phyloP scores from a whole-genome alignment of 768 basidiomycete species.

The Lentinula lateritia region DNA sequence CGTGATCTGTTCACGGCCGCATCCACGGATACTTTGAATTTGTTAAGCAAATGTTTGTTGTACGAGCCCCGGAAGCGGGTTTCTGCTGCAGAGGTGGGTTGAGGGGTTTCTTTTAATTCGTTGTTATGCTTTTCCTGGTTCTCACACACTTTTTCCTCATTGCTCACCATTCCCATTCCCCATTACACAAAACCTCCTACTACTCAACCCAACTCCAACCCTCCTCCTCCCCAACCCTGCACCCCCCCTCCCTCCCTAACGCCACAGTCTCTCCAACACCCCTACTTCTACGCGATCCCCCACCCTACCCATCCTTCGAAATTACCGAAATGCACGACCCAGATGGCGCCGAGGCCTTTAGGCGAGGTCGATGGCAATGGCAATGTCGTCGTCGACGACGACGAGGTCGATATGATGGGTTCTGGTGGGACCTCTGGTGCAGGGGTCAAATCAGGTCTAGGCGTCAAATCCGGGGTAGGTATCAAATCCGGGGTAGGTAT shows the following conservation, averaged over 20 bases:
- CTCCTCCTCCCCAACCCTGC: no score
- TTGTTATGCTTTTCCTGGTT: no score
- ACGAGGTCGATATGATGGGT: constrained; percentile 6
- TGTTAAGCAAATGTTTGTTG: constrained; percentile 71
- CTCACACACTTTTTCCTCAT: no score
- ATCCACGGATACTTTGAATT: constrained; percentile 76
- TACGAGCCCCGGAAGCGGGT: constrained; percentile 87
- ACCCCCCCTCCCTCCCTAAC: no score
- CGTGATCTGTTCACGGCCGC: constrained; percentile 90
- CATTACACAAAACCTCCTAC: no score
- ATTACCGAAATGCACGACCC: constrained; percentile 68
- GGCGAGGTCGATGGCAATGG: constrained; percentile 79
- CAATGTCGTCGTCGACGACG: no score
- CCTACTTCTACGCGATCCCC: constrained; percentile 84
- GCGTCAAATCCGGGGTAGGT: no score
- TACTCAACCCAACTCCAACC: no score
- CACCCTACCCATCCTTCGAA: constrained; percentile 86
- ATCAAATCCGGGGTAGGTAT: constrained; percentile 44
- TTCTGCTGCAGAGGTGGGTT: constrained; percentile 67
- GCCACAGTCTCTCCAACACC: constrained; percentile 71
- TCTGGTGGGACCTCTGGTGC: no score
- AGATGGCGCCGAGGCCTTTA: constrained; percentile 45
- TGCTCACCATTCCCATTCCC: no score
- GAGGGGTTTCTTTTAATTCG: no score
- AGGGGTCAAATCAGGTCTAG: no score